Evolutionary conservation across 163 green algal species (phyloP).

Genomic region (Chlorella variabilis): DNA sequence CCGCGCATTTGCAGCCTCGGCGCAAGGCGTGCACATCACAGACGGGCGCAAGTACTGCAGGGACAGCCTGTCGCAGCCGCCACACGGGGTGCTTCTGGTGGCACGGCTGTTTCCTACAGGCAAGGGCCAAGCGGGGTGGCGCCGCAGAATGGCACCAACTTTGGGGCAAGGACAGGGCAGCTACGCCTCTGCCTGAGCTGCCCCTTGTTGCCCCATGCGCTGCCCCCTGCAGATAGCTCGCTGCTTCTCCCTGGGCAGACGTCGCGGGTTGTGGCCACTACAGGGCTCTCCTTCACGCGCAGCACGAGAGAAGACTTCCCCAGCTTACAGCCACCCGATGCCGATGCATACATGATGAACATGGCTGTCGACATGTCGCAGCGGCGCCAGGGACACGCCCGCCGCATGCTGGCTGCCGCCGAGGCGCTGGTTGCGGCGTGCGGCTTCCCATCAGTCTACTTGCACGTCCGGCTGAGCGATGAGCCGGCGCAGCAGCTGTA

Average conservation of each 20-base stretch:
- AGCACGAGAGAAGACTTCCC: conserved; percentile 40
- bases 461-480: conserved; percentile 43
- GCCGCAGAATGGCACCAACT: too few relatives aligned
- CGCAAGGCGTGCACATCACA: not conserved
- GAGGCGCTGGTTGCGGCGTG: conserved; percentile 13
- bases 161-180: too few relatives aligned
- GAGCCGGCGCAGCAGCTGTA: conserved; percentile 36
- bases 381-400: conserved; percentile 31
- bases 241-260: conserved; percentile 22
- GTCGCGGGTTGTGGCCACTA: conserved; percentile 28
- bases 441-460: conserved; percentile 14
- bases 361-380: conserved; percentile 26
- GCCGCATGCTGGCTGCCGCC: conserved; percentile 26
- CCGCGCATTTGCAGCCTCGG: conserved; percentile 38
- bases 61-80: conserved; percentile 27
- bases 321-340: conserved; percentile 39
- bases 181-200: not conserved
- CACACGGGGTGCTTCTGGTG: conserved; percentile 38
- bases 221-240: not conserved
- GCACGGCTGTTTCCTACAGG: conserved; percentile 25
- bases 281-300: conserved; percentile 34
- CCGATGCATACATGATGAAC: conserved; percentile 36
- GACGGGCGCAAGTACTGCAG: conserved; percentile 36
- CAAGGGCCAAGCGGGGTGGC: not conserved
- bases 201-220: not conserved